Conservation (phyloP, 306 rosid species). For the Dalbergia cochinchinensis region DNA sequence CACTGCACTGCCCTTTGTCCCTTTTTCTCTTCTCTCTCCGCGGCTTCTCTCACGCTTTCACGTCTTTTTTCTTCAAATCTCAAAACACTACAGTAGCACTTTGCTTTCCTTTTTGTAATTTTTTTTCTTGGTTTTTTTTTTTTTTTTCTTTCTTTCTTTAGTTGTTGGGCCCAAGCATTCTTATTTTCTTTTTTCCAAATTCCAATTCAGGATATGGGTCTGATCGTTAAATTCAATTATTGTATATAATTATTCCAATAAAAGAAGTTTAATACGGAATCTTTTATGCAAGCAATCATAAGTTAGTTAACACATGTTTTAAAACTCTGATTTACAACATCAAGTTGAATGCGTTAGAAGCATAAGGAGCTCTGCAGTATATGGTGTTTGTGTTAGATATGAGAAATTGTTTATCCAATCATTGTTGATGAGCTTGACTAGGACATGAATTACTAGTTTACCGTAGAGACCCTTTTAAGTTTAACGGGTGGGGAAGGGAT, state of each 20-base stretch:
- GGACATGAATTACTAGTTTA: neutral
- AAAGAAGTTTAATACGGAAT: neutral
- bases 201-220: neutral
- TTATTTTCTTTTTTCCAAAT: neutral
- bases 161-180: no score
- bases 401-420: neutral
- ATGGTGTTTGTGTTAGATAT: neutral
- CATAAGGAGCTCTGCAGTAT: neutral
- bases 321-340: neutral
- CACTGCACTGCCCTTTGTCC: no score
- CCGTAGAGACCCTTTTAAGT: neutral
- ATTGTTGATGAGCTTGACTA: neutral
- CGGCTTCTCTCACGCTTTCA: no score
- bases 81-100: no score
- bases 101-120: no score
- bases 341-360: neutral
- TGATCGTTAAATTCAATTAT: neutral
- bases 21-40: no score
- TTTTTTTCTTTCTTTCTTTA: no score
- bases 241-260: neutral
- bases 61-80: no score
- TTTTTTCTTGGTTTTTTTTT: no score
- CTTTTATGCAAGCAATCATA: neutral
- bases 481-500: slow-evolving; percentile 2
- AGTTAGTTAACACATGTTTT: neutral